These are phyloP conservation scores for Colletotrichum eleusines DNA, from an alignment of 2,329 filamentous ascomycete species.

Conservation along the genomic window DNA sequence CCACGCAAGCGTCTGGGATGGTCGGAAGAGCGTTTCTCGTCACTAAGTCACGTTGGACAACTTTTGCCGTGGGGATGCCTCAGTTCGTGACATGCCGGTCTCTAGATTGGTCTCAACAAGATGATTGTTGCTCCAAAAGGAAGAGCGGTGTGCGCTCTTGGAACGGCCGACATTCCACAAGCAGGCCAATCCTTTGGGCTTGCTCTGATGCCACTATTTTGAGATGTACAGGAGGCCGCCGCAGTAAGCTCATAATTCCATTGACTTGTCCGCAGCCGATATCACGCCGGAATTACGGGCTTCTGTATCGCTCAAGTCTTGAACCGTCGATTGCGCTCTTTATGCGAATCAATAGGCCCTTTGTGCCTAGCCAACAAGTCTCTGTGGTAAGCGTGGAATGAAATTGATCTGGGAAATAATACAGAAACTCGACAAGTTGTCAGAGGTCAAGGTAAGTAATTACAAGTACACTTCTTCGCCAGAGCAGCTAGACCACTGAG, in stretches of 20 bases:
- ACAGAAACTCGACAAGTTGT: too few species aligned
- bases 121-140: neutral
- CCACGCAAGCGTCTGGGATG: neutral
- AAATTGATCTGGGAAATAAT: too few species aligned
- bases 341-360: too few species aligned
- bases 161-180: neutral
- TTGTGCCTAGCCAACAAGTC: too few species aligned
- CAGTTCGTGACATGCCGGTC: neutral
- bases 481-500: neutral
- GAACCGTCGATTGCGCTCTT: too few species aligned
- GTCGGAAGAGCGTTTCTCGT: neutral
- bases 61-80: neutral
- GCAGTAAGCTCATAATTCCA: neutral
- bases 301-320: too few species aligned
- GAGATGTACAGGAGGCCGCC: neutral
- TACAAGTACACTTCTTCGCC: neutral
- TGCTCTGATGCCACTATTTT: neutral
- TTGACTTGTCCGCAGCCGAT: neutral
- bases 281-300: too few species aligned
- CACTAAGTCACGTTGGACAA: neutral
- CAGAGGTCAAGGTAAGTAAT: too few species aligned
- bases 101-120: neutral
- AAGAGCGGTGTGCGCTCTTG: neutral
- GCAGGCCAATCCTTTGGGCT: neutral
- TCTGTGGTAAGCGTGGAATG: too few species aligned